These are phyloP conservation scores for Lactarius psammicola DNA, from an alignment of 768 basidiomycete genomes.

Conservation along the genomic window DNA sequence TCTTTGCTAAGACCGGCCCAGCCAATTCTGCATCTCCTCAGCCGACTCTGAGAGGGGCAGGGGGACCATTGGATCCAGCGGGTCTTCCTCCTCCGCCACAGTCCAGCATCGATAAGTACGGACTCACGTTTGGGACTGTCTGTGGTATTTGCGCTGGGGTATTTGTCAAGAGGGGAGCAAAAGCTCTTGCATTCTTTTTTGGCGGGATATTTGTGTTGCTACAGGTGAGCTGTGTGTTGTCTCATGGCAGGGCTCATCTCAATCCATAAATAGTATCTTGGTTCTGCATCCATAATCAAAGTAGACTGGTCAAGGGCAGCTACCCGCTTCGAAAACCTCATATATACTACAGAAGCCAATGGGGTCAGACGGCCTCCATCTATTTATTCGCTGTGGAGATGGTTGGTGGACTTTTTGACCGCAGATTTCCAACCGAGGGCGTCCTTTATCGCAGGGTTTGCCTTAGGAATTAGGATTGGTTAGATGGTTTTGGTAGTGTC, in stretches of 20 bases:
- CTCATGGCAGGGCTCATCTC: neutral
- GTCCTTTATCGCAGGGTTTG: slow-evolving; percentile 81
- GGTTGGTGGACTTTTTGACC: slow-evolving; percentile 76
- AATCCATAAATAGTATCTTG: slow-evolving; percentile 61
- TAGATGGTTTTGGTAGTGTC: slow-evolving; percentile 35
- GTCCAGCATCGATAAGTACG: slow-evolving; percentile 76
- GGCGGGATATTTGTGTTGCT: slow-evolving; percentile 90
- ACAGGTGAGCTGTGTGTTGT: slow-evolving; percentile 56
- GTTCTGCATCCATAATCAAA: slow-evolving; percentile 65
- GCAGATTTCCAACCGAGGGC: slow-evolving; percentile 92
- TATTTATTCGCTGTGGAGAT: slow-evolving; percentile 59
- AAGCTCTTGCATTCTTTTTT: slow-evolving; percentile 76
- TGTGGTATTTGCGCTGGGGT: slow-evolving; percentile 88
- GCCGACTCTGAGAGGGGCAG: slow-evolving; percentile 6
- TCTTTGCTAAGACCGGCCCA: neutral
- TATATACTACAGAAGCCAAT: slow-evolving; percentile 61
- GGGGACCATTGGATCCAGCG: neutral
- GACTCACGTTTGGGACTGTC: slow-evolving; percentile 86
- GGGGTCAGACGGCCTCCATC: slow-evolving; percentile 62
- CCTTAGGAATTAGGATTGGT: slow-evolving; percentile 78
- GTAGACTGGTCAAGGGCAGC: slow-evolving; percentile 78
- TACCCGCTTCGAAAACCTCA: slow-evolving; percentile 65
- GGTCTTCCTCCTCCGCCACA: slow-evolving; percentile 52
- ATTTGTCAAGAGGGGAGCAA: slow-evolving; percentile 94
- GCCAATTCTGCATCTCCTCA: neutral